Base-by-base conservation (phyloP, 352 stramenopile genomes). In the Globisporangium alternatum region DNA sequence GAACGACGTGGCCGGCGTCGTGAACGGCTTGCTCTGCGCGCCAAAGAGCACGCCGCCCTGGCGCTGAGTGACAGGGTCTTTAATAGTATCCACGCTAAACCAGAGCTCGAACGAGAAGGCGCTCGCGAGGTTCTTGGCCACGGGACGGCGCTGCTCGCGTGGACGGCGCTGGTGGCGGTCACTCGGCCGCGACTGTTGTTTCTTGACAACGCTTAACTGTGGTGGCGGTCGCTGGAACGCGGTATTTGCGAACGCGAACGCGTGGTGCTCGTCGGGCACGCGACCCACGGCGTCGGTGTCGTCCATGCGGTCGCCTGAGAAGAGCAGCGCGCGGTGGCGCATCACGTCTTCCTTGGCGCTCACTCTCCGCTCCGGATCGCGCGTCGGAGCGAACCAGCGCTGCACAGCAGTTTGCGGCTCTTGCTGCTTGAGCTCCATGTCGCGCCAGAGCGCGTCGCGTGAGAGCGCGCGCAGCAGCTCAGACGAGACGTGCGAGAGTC, bases 1-100 rank as follows among this genome's bases (percentile, higher is more conserved):
- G n/a, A n/a, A n/a, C n/a, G n/a, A n/a, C n/a, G n/a, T n/a, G n/a
- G n/a, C n/a, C n/a, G n/a, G n/a, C n/a, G n/a, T n/a, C 25, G 25
- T 63, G 66, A 72, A 67, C 30, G 71, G 62, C 15, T 74, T 68
- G 3, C 71, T 81, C 44, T 86, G 75, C 9, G 75, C 65, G 8
- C 76, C 75, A 22, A 84, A 76, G 37, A 84, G 68, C 10, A 86
- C 67, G 2, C 73, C 73, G 3, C 75, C 75, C 25, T 28, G 25
- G 19, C 28, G 30, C 2, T 41, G 51, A n/a, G 28, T 21, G n/a
- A 15, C 15, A 17, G 10, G 25, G 25, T 56, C 30, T 22, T 28
- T 37, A 41, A 15, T 22, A 41, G 49, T 22, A 21, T 15, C 25
- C 28, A 57, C 51, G 12, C 6, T 19, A 21, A 57, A 57, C 51